Evolutionary conservation across 192 early-diverging fungal genomes (phyloP).

Genomic region (Cetraspora pellucida): DNA sequence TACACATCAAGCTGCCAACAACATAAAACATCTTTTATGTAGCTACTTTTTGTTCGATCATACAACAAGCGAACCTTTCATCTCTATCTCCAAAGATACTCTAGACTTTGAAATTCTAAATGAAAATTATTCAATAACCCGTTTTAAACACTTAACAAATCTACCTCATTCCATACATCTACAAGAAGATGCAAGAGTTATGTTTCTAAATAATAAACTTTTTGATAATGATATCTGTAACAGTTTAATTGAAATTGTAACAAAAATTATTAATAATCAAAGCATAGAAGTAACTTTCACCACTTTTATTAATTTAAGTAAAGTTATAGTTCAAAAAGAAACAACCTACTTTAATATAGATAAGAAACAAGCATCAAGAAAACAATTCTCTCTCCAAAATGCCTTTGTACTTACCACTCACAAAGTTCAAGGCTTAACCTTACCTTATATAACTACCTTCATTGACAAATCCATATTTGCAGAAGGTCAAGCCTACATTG

Average conservation of each 20-base stretch:
- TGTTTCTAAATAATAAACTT: conserved; percentile 3
- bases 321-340: not conserved
- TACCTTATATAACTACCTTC: too few species aligned
- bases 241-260: not conserved
- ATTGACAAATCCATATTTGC: too few species aligned
- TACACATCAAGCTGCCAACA: too few species aligned
- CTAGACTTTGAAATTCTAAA: too few species aligned
- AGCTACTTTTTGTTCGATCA: too few species aligned
- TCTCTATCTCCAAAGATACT: too few species aligned
- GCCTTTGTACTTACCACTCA: not conserved
- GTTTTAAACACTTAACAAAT: too few species aligned
- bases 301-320: not conserved
- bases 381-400: conserved; percentile 4
- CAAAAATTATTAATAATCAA: not conserved
- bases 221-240: not conserved
- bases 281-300: not conserved
- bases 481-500: too few species aligned
- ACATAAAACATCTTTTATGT: too few species aligned
- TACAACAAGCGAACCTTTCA: too few species aligned
- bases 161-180: too few species aligned
- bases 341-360: not conserved
- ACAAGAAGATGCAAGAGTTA: not conserved
- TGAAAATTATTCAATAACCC: too few species aligned
- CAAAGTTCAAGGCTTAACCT: not conserved
- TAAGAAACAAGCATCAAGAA: not conserved